Conservation (phyloP, 495 filamentous ascomycete species). For the Lindgomyces ingoldianus region DNA sequence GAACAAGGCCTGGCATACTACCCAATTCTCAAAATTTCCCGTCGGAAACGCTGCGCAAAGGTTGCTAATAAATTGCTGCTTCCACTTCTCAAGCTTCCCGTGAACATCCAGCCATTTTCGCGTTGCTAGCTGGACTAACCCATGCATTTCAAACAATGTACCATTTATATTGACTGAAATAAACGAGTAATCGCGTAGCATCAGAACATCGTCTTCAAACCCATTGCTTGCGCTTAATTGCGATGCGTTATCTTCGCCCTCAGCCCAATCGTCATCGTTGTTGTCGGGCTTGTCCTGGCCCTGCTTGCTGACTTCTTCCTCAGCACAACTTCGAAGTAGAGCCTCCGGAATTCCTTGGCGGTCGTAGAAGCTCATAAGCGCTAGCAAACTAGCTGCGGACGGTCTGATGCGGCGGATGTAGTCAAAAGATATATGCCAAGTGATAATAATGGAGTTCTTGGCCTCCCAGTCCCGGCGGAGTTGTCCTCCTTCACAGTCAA, state of each 20-base stretch:
- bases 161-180: conserved; percentile 27
- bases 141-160: conserved; percentile 51
- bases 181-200: conserved; percentile 29
- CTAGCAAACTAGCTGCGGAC: conserved; percentile 31
- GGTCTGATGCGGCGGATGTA: conserved; percentile 40
- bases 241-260: too few relatives aligned
- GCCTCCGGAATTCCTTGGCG: conserved; percentile 31
- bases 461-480: conserved; percentile 48
- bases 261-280: conserved; percentile 15
- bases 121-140: conserved; percentile 52
- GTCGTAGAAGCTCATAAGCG: conserved; percentile 36
- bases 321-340: too few relatives aligned
- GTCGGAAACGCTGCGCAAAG: conserved; percentile 47
- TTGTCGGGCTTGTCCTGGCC: neutral
- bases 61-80: conserved; percentile 43
- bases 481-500: conserved; percentile 44
- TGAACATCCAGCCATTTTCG: conserved; percentile 48
- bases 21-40: conserved; percentile 40
- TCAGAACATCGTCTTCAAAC: conserved; percentile 21
- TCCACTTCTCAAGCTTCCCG: conserved; percentile 46
- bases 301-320: too few relatives aligned
- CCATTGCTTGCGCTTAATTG: too few relatives aligned
- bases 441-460: too few relatives aligned
- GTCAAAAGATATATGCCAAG: conserved; percentile 49
- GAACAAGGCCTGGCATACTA: conserved; percentile 37